A percentile compares a stretch with the other conserved stretches of the same genome.
Evolutionary conservation across 2,329 filamentous ascomycete species (phyloP).

Genomic region (Microascus cirrosus): DNA sequence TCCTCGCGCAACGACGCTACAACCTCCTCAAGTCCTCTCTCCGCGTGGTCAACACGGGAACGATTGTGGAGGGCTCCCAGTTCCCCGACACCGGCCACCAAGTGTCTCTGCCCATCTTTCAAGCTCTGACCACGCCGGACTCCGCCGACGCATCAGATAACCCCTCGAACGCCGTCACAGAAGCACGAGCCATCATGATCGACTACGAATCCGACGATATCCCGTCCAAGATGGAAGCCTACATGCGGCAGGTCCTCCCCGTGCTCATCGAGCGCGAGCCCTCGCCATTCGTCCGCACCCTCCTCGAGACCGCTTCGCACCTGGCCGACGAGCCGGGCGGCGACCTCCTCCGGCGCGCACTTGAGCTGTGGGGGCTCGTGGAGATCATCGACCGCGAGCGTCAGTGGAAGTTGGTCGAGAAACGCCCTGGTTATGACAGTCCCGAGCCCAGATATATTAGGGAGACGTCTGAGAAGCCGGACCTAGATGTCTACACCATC

Average conservation of each 20-base stretch:
- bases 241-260: slow-evolving; percentile 46
- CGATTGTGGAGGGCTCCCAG: slow-evolving; percentile 45
- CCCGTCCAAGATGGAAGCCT: slow-evolving; percentile 45
- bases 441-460: slow-evolving; percentile 34
- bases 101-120: slow-evolving; percentile 7
- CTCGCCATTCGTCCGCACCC: slow-evolving; percentile 48
- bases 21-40: slow-evolving; percentile 41
- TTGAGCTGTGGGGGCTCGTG: slow-evolving; percentile 55
- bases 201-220: slow-evolving; percentile 52
- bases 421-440: slow-evolving; percentile 24
- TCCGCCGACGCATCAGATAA: slow-evolving; percentile 9
- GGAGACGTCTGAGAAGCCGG: slow-evolving; percentile 33
- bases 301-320: slow-evolving; percentile 40
- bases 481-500: slow-evolving; percentile 47
- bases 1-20: slow-evolving; percentile 48
- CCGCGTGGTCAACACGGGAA: slow-evolving; percentile 34
- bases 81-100: slow-evolving; percentile 37
- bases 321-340: slow-evolving; percentile 31
- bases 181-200: slow-evolving; percentile 38
- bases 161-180: slow-evolving; percentile 26
- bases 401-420: slow-evolving; percentile 46
- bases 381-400: slow-evolving; percentile 55
- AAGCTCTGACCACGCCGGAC: background rate
- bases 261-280: slow-evolving; percentile 48
- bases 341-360: slow-evolving; percentile 45